phyloP scores from a whole-genome alignment of 495 filamentous ascomycete species.

The Neurospora sp. region DNA sequence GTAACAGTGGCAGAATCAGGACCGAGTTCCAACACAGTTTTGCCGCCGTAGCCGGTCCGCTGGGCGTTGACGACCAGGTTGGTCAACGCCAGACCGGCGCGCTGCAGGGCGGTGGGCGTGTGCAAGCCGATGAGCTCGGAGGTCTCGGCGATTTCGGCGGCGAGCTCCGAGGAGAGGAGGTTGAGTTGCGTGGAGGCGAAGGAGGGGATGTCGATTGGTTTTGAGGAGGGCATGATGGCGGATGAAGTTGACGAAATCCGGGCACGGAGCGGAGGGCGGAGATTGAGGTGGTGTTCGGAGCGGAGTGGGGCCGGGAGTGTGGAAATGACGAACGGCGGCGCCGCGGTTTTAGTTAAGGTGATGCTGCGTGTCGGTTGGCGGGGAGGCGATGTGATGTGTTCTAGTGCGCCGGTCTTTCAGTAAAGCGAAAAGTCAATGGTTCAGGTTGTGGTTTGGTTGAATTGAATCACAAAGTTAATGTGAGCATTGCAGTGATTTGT shows the following conservation, averaged over 20 bases:
- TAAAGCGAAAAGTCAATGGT: not conserved
- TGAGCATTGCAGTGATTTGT: not conserved
- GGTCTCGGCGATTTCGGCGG: constrained; percentile 67
- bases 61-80: constrained; percentile 67
- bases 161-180: constrained; percentile 68
- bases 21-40: constrained; percentile 71
- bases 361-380: not conserved
- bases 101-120: constrained; percentile 64
- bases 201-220: constrained; percentile 50
- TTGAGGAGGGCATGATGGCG: constrained; percentile 27
- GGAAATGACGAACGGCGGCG: not conserved
- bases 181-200: constrained; percentile 73
- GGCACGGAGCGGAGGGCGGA: not conserved
- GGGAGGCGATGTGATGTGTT: not conserved
- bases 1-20: constrained; percentile 56
- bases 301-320: not conserved
- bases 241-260: not conserved
- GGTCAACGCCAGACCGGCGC: constrained; percentile 77
- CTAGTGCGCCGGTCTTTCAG: not conserved
- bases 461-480: not conserved
- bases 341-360: not conserved
- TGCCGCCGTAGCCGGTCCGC: constrained; percentile 86
- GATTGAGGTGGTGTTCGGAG: not conserved
- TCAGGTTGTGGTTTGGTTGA: not conserved
- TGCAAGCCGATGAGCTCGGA: constrained; percentile 57